A percentile compares a stretch with the other conserved stretches of the same genome.
Conservation (phyloP, 2,329 filamentous ascomycete genomes). For the Diaporthe sp. region DNA sequence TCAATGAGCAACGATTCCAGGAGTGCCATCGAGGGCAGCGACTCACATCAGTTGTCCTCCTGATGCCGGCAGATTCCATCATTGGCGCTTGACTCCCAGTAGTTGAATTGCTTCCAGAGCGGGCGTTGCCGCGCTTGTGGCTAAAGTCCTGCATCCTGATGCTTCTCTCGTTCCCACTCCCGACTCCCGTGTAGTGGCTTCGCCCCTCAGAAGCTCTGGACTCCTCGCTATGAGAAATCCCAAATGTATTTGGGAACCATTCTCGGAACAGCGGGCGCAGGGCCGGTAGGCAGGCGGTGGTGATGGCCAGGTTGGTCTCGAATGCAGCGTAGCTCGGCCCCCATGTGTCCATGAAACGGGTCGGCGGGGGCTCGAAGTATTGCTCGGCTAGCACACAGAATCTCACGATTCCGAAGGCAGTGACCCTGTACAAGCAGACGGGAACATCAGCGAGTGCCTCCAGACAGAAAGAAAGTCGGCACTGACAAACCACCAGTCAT, state of each 20-base stretch:
- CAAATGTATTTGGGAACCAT: neutral
- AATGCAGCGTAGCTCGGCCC: neutral
- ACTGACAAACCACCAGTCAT: conserved; percentile 13
- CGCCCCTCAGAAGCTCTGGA: neutral
- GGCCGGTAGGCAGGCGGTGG: neutral
- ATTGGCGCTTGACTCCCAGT: neutral
- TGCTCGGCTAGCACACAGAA: neutral
- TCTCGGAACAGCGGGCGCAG: neutral
- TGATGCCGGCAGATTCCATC: neutral
- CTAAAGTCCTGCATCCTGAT: neutral
- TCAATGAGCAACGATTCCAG: neutral
- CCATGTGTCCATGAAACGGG: neutral
- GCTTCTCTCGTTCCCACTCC: neutral
- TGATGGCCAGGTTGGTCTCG: conserved; percentile 10
- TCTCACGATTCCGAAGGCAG: neutral
- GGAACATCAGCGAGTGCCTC: neutral
- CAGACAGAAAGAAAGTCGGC: fast-evolving
- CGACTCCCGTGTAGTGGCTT: neutral
- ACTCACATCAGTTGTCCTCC: neutral
- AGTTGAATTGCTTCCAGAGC: neutral
- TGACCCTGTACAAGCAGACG: neutral
- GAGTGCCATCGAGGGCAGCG: neutral
- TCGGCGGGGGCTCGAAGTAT: neutral
- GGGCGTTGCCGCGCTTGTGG: neutral
- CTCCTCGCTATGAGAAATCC: neutral